These are phyloP conservation scores for Cladosporium cucumerinum DNA, from an alignment of 2,329 filamentous ascomycete genomes.

Conservation along the genomic window DNA sequence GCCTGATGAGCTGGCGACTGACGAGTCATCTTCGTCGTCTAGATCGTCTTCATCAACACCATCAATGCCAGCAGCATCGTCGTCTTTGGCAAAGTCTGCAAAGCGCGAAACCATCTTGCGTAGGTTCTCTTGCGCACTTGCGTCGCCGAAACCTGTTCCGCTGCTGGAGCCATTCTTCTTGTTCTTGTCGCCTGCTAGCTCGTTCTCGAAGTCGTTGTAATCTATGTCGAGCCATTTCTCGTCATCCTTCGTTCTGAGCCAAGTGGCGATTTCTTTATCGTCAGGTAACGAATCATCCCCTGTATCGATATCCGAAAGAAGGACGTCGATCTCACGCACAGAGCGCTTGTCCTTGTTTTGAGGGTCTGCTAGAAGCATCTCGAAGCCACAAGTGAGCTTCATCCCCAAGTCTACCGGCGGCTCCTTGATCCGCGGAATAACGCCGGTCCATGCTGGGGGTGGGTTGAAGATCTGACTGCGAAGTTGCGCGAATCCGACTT, in stretches of 20 bases:
- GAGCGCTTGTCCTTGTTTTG: conserved; percentile 65
- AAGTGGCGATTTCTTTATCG: conserved; percentile 67
- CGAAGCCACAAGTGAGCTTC: conserved; percentile 86
- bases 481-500: conserved; percentile 85
- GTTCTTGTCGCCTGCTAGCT: conserved; percentile 60
- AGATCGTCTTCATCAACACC: conserved; percentile 66
- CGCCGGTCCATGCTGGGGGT: conserved; percentile 55
- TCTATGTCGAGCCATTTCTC: conserved; percentile 92
- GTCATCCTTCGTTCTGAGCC: conserved; percentile 72
- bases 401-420: conserved; percentile 67
- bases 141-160: conserved; percentile 56
- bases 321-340: conserved; percentile 70
- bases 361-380: conserved; percentile 72
- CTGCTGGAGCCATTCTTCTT: conserved; percentile 12
- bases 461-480: conserved; percentile 76
- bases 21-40: conserved; percentile 45
- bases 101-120: conserved; percentile 93
- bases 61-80: conserved; percentile 75
- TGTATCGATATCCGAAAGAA: conserved; percentile 71
- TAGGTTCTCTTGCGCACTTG: conserved; percentile 68
- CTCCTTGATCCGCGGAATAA: conserved; percentile 38
- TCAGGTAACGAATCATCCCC: conserved; percentile 70
- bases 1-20: conserved; percentile 53
- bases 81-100: conserved; percentile 85
- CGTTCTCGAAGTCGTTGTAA: conserved; percentile 81